phyloP scores from a whole-genome alignment of 2,329 filamentous ascomycete genomes.

The Mollisiaceae sp. region DNA sequence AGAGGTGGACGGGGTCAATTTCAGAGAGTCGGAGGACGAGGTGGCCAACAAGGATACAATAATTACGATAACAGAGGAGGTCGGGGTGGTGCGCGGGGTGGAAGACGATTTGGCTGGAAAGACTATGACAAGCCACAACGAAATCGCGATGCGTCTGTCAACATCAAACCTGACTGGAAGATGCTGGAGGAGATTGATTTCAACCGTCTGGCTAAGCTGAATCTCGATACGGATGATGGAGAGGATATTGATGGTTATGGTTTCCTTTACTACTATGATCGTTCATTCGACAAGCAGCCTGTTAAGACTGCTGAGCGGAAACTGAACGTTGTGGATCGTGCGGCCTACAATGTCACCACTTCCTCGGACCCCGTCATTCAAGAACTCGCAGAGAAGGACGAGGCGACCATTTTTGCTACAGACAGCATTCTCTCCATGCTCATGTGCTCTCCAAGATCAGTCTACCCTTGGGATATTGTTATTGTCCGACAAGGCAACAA shows the following conservation, averaged over 20 bases:
- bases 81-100: constrained; percentile 71
- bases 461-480: constrained; percentile 98
- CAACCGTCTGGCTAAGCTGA: constrained; percentile 91
- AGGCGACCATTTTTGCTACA: constrained; percentile 95
- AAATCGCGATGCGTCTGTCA: constrained; percentile 94
- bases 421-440: constrained; percentile 98
- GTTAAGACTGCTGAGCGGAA: constrained; percentile 89
- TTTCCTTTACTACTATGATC: constrained; percentile 98
- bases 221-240: constrained; percentile 91
- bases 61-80: constrained; percentile 78
- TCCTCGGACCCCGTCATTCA: constrained; percentile 96
- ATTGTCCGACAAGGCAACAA: constrained; percentile 93
- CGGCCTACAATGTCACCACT: constrained; percentile 97
- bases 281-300: constrained; percentile 89
- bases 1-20: constrained; percentile 66
- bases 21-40: constrained; percentile 74
- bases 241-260: constrained; percentile 96
- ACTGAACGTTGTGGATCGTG: constrained; percentile 87
- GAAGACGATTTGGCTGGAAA: constrained; percentile 95
- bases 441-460: constrained; percentile 95
- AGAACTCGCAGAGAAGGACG: constrained; percentile 92
- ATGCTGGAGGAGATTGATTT: constrained; percentile 99
- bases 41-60: constrained; percentile 65
- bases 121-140: constrained; percentile 98
- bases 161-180: constrained; percentile 94